Evolutionary conservation across 352 stramenopile genomes (phyloP).

Genomic region (Pythium rhizo-oryzae): DNA sequence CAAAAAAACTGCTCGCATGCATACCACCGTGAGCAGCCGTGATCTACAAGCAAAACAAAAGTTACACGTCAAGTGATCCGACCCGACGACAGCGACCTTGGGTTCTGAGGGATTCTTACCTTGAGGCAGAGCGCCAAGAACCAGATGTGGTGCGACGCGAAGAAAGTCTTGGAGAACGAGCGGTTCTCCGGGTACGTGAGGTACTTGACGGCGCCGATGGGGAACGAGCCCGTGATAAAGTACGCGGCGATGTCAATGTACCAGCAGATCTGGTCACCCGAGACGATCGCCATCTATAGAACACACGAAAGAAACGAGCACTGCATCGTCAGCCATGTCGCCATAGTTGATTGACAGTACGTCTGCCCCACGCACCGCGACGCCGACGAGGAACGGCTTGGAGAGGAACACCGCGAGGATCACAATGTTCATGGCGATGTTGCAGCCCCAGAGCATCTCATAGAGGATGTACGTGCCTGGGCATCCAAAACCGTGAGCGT

Average conservation of each 20-base stretch:
- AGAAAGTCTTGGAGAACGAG: conserved; percentile 82
- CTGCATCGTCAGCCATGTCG: not conserved
- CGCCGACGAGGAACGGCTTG: conserved; percentile 83
- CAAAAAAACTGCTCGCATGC: conserved; percentile 67
- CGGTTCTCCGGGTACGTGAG: conserved; percentile 83
- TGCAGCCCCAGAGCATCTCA: conserved; percentile 83
- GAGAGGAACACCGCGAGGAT: conserved; percentile 67
- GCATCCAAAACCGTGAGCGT: not conserved
- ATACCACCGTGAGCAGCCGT: conserved; percentile 71
- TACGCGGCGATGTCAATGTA: conserved; percentile 87
- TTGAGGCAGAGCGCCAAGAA: conserved; percentile 83
- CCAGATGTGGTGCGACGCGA: conserved; percentile 83
- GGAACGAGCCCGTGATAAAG: conserved; percentile 80
- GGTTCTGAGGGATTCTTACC: conserved; percentile 30
- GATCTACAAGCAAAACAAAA: conserved; percentile 35
- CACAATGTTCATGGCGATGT: conserved; percentile 71
- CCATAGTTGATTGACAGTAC: too few relatives aligned
- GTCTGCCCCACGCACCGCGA: conserved; percentile 45
- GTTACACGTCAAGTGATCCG: too few relatives aligned
- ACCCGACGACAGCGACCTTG: too few relatives aligned
- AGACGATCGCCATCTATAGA: conserved; percentile 88
- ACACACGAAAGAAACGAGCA: not conserved
- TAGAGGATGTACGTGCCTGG: conserved; percentile 78
- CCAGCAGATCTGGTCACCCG: conserved; percentile 93
- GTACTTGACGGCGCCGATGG: conserved; percentile 91